Conservation (phyloP, 257 asterid genomes). For the Solanum rostratum region DNA sequence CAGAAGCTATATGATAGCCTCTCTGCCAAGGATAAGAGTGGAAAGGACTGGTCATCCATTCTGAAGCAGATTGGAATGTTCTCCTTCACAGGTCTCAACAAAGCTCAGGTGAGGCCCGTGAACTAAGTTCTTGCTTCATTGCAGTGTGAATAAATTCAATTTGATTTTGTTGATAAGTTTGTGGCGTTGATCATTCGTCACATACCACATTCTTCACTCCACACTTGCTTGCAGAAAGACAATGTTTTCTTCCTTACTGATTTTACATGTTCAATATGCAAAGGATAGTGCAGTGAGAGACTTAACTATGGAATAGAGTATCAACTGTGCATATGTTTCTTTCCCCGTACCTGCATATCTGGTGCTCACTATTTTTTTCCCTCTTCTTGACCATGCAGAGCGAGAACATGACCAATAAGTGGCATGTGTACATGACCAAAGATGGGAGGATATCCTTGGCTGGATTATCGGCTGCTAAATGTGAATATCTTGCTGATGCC, state of each 20-base stretch:
- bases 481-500: constrained; percentile 94
- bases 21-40: constrained; percentile 53
- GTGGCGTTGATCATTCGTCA: not conserved
- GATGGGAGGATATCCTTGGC: constrained; percentile 96
- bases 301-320: not conserved
- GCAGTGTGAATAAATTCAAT: not conserved
- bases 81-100: constrained; percentile 86
- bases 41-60: constrained; percentile 93
- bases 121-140: not conserved
- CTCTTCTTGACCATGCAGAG: constrained; percentile 30
- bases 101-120: constrained; percentile 56
- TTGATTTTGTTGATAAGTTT: not conserved
- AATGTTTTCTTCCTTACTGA: not conserved
- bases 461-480: constrained; percentile 82
- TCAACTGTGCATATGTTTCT: not conserved
- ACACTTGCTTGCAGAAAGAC: not conserved
- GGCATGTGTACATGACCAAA: constrained; percentile 96
- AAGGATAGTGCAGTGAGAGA: not conserved
- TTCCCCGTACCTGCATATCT: not conserved
- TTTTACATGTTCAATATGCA: not conserved
- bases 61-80: constrained; percentile 94
- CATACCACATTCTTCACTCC: not conserved
- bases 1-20: constrained; percentile 57
- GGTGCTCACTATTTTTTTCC: not conserved
- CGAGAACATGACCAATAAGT: constrained; percentile 79